Conservation (phyloP, 148 eudicot species). For the Salicornia ramosissima region DNA sequence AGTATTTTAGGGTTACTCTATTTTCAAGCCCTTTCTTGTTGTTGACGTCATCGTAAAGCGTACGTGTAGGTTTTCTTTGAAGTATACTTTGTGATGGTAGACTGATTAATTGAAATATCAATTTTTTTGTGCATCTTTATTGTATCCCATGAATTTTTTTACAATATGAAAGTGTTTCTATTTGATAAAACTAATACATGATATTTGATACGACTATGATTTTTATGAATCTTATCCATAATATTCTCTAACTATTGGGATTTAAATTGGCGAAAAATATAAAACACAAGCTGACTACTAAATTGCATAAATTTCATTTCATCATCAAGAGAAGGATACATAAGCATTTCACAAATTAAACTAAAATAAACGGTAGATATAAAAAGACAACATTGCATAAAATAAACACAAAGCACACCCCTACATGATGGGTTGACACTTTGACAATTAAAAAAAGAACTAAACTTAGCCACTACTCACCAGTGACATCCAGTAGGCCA, state of each 20-base stretch:
- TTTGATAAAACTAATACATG: neutral
- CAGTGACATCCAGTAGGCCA: neutral
- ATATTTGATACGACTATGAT: neutral
- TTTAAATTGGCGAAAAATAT: neutral
- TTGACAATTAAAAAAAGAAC: no score
- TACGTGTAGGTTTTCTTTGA: neutral
- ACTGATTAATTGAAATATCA: neutral
- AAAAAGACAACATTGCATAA: neutral
- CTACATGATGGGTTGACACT: no score
- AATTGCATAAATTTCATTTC: neutral
- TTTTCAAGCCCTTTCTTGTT: constrained; percentile 5
- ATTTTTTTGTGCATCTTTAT: neutral
- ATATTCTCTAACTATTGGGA: neutral
- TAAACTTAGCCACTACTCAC: no score
- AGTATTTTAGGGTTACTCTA: neutral
- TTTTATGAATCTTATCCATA: neutral
- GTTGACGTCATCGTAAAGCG: neutral
- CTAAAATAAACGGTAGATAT: neutral
- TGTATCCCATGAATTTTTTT: no score
- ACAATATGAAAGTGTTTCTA: neutral
- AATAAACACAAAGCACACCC: neutral
- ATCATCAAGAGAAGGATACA: neutral
- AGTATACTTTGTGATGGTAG: neutral
- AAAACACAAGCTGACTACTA: neutral
- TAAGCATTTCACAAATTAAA: neutral